Evolutionary conservation across 2,329 filamentous ascomycete genomes (phyloP).

Genomic region (Penicillium sp.): DNA sequence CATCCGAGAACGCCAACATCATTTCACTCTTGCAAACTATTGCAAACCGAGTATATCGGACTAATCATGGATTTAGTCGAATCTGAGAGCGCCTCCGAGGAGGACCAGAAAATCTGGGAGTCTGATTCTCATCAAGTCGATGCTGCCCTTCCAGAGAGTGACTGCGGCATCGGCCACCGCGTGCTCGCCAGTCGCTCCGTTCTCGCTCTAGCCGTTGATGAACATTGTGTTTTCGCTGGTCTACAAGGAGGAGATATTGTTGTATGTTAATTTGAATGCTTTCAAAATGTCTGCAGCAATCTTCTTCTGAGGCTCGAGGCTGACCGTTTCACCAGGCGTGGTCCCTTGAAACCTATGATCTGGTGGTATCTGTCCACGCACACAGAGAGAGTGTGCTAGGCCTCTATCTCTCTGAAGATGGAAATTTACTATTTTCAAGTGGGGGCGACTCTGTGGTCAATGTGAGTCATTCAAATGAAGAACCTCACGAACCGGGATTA

Average conservation of each 20-base stretch:
- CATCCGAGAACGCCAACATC: slow-evolving; percentile 9
- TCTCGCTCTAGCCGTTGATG: slow-evolving; percentile 76
- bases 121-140: slow-evolving; percentile 27
- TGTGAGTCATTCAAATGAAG: slow-evolving; percentile 41
- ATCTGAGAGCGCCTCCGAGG: slow-evolving; percentile 34
- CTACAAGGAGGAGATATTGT: slow-evolving; percentile 92
- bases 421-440: slow-evolving; percentile 79
- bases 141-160: slow-evolving; percentile 22
- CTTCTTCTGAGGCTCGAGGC: neutral
- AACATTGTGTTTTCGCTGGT: slow-evolving; percentile 81
- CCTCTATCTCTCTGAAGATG: slow-evolving; percentile 73
- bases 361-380: slow-evolving; percentile 73
- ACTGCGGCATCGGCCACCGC: slow-evolving; percentile 42
- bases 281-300: neutral
- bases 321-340: slow-evolving; percentile 57
- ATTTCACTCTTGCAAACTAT: slow-evolving; percentile 12
- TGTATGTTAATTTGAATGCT: slow-evolving; percentile 38
- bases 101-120: slow-evolving; percentile 35
- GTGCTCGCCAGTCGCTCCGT: slow-evolving; percentile 43
- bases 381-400: slow-evolving; percentile 90
- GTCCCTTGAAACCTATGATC: slow-evolving; percentile 84
- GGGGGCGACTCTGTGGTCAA: slow-evolving; percentile 93
- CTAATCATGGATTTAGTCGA: slow-evolving; percentile 35
- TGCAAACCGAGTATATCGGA: neutral
- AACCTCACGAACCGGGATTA: slow-evolving; percentile 7